Evolutionary conservation across 768 basidiomycete species (phyloP).

Genomic region (Xerocomus brunneocitrinus): DNA sequence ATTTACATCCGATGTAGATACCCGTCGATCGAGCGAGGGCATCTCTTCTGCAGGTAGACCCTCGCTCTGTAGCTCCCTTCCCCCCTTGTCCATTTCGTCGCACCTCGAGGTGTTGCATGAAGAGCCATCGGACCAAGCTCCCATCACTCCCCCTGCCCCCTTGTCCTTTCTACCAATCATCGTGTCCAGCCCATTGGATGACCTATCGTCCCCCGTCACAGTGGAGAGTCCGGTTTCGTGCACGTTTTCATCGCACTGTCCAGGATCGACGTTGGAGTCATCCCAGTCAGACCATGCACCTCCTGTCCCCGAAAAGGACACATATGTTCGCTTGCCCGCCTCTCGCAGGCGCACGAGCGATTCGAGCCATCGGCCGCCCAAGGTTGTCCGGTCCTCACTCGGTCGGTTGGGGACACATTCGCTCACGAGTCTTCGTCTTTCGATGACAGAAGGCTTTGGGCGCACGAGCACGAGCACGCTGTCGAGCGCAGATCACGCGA

Average conservation of each 20-base stretch:
- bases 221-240: conserved; percentile 25
- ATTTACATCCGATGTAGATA: conserved; percentile 3
- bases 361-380: conserved; percentile 14
- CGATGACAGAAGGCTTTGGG: conserved; percentile 34
- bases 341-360: conserved; percentile 19
- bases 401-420: conserved; percentile 35
- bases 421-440: conserved; percentile 43
- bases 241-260: conserved; percentile 20
- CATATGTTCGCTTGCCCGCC: not conserved
- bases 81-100: conserved; percentile 22
- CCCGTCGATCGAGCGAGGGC: conserved; percentile 10
- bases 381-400: conserved; percentile 3
- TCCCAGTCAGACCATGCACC: conserved; percentile 10
- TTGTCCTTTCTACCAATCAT: conserved; percentile 12
- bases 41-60: conserved; percentile 13
- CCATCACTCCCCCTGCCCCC: conserved; percentile 10
- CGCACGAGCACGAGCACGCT: conserved; percentile 17
- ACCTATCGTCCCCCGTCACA: conserved; percentile 1
- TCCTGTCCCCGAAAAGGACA: conserved; percentile 13
- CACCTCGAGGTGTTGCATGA: conserved; percentile 28
- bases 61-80: conserved; percentile 19
- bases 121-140: conserved; percentile 23
- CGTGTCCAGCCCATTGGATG: conserved; percentile 15
- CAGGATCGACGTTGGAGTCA: conserved; percentile 12
- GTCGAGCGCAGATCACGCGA: conserved; percentile 31